A percentile compares a stretch with the other conserved stretches of the same genome.
These are phyloP conservation scores for Hirsutella minnesotensis DNA, from an alignment of 2,329 filamentous ascomycete genomes.

Conservation along the genomic window DNA sequence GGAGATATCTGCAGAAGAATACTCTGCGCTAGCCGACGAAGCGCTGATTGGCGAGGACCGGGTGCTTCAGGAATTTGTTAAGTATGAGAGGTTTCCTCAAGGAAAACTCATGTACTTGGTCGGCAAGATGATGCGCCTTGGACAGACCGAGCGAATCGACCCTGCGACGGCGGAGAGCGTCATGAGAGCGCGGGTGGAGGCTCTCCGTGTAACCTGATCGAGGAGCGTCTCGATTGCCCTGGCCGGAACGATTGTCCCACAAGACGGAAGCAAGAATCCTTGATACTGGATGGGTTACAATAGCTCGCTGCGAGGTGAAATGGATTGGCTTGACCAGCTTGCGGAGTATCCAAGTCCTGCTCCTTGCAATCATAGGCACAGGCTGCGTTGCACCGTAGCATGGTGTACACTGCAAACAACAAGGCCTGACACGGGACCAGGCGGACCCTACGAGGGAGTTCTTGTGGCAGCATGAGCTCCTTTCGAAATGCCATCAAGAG, in stretches of 20 bases:
- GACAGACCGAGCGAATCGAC: conserved; percentile 42
- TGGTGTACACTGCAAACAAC: too few species aligned
- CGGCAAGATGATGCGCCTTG: conserved; percentile 44
- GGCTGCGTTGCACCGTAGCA: too few species aligned
- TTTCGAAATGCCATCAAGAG: too few species aligned
- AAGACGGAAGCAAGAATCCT: not conserved
- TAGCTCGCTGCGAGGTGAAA: not conserved
- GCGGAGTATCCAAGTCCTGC: too few species aligned
- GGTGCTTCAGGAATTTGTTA: conserved; percentile 32
- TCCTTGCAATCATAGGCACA: too few species aligned
- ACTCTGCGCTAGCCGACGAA: conserved; percentile 30
- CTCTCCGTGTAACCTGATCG: conserved; percentile 1
- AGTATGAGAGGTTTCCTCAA: conserved; percentile 34
- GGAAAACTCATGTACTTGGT: conserved; percentile 51
- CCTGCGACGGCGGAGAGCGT: conserved; percentile 36
- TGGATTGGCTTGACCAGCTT: not conserved
- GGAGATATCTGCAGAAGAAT: conserved; percentile 36
- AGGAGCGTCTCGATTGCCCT: not conserved
- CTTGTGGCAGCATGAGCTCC: too few species aligned
- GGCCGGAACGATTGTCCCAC: not conserved
- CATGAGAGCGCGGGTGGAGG: conserved; percentile 23
- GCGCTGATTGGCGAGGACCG: conserved; percentile 34
- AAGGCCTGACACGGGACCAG: too few species aligned
- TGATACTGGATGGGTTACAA: too few species aligned
- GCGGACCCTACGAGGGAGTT: too few species aligned